Evolutionary conservation across 192 early-diverging fungal genomes (phyloP).

Genomic region (Dissophora ornata): DNA sequence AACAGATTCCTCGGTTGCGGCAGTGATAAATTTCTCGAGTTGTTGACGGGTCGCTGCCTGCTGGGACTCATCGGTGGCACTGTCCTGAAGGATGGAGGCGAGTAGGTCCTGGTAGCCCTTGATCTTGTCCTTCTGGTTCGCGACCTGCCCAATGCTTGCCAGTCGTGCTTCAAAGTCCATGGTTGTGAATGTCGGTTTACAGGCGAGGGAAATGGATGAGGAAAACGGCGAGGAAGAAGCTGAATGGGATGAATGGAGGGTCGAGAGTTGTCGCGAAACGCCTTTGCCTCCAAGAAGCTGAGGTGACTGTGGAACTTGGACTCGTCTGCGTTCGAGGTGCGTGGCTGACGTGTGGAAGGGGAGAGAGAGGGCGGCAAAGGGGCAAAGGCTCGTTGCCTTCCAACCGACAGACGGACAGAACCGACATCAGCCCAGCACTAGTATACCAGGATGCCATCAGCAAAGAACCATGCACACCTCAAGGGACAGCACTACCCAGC

Average conservation of each 20-base stretch:
- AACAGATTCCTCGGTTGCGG: slow-evolving; percentile 72
- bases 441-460: slow-evolving; percentile 26
- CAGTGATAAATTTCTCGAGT: slow-evolving; percentile 61
- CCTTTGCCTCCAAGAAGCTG: no score
- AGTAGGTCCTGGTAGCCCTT: slow-evolving; percentile 54
- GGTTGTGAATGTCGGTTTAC: neutral
- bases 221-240: neutral
- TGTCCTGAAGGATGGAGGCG: slow-evolving; percentile 27
- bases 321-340: no score
- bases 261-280: neutral
- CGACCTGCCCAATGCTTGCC: slow-evolving; percentile 29
- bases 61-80: neutral
- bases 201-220: neutral
- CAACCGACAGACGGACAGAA: neutral
- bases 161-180: slow-evolving; percentile 38
- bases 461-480: slow-evolving; percentile 26
- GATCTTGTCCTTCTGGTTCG: slow-evolving; percentile 55
- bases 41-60: slow-evolving; percentile 9
- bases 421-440: neutral
- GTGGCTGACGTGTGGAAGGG: neutral
- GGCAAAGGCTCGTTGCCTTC: neutral
- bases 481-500: slow-evolving; percentile 44
- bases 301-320: no score
- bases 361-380: neutral
- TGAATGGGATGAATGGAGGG: neutral